Evolutionary conservation across 2,329 filamentous ascomycete genomes (phyloP).

Genomic region (Aureobasidium sp.): DNA sequence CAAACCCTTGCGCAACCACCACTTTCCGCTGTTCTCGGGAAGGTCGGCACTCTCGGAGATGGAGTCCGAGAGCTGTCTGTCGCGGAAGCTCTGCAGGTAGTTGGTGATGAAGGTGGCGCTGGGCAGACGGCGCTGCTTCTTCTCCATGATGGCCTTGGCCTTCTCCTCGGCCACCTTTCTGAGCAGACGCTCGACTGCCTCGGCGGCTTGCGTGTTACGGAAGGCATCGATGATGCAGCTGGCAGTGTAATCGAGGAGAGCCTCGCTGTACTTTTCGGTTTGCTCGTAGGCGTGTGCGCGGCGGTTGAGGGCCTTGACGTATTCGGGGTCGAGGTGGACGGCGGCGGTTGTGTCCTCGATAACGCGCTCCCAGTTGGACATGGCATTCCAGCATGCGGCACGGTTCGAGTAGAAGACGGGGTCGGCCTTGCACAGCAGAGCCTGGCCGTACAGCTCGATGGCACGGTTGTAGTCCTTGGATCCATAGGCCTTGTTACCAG

Average conservation of each 20-base stretch:
- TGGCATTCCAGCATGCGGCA: constrained; percentile 92
- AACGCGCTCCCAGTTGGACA: constrained; percentile 88
- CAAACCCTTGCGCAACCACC: constrained; percentile 76
- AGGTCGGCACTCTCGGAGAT: constrained; percentile 76
- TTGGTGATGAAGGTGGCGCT: constrained; percentile 97
- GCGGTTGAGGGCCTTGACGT: constrained; percentile 95
- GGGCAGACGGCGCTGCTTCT: constrained; percentile 76
- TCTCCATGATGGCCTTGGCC: constrained; percentile 76
- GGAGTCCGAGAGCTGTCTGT: constrained; percentile 67
- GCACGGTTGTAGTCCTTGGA: constrained; percentile 88
- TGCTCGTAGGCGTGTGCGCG: constrained; percentile 96
- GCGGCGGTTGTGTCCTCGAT: constrained; percentile 95
- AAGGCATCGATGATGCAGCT: constrained; percentile 99
- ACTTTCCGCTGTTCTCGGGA: constrained; percentile 68
- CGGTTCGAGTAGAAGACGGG: constrained; percentile 99
- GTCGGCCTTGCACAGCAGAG: constrained; percentile 93
- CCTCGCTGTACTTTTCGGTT: constrained; percentile 81
- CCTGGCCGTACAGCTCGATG: constrained; percentile 91
- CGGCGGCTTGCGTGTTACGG: constrained; percentile 79
- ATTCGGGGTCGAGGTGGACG: constrained; percentile 85
- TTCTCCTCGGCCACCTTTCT: constrained; percentile 97
- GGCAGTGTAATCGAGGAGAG: constrained; percentile 92
- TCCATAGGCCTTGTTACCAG: constrained; percentile 93
- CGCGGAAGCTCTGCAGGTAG: constrained; percentile 96
- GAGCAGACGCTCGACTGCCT: constrained; percentile 82